Conservation (phyloP, 1,139 yeast genomes). For the Blastobotrys aristatus region DNA sequence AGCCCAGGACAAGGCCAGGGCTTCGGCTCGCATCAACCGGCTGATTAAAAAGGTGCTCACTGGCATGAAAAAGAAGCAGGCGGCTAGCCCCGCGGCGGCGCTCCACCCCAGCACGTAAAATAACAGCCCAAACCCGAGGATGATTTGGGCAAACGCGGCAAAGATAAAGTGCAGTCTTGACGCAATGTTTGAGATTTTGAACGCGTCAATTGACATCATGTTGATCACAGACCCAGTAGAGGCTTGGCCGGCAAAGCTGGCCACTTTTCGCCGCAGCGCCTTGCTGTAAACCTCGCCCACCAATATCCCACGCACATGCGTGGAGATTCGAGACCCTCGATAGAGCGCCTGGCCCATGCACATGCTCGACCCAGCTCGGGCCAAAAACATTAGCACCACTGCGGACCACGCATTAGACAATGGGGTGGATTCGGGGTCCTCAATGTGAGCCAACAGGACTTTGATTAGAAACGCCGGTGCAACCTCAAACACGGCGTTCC, state of each 20-base stretch:
- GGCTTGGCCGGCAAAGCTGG: constrained; percentile 34
- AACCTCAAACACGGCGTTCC: constrained; percentile 38
- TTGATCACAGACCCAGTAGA: constrained; percentile 77
- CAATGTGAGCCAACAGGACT: constrained; percentile 75
- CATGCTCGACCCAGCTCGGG: constrained; percentile 23
- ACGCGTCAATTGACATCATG: constrained; percentile 31
- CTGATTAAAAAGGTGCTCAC: constrained; percentile 42
- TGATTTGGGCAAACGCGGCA: constrained; percentile 63
- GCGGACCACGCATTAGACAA: not conserved
- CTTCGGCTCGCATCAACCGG: constrained; percentile 72
- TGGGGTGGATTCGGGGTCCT: constrained; percentile 35
- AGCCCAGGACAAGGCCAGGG: constrained; percentile 62
- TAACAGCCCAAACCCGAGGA: constrained; percentile 53
- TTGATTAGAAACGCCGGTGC: constrained; percentile 77
- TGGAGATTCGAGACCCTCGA: constrained; percentile 81
- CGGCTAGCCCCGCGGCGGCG: not conserved
- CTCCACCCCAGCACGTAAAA: not conserved
- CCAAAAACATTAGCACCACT: not conserved
- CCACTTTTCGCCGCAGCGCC: no score
- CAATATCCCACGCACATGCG: constrained; percentile 76
- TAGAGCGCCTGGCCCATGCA: constrained; percentile 38
- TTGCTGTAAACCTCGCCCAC: constrained; percentile 83
- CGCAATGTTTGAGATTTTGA: constrained; percentile 68
- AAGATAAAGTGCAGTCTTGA: constrained; percentile 80
- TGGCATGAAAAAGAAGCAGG: constrained; percentile 46